phyloP scores from a whole-genome alignment of 805 yeast species.

The Myxozyma udenii region DNA sequence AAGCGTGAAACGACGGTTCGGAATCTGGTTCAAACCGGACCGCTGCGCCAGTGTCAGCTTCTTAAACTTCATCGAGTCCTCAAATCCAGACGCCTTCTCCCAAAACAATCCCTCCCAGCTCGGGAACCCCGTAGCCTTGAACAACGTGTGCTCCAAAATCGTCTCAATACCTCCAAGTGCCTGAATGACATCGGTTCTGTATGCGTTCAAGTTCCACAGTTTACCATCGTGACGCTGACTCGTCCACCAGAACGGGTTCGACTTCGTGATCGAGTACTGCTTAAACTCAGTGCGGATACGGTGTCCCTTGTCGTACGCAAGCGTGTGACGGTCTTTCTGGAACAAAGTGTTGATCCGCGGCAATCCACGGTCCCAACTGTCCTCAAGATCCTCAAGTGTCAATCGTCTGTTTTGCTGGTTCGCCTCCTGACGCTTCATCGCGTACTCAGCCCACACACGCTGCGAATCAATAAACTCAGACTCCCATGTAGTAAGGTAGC shows the following conservation, averaged over 20 bases:
- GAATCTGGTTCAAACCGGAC: slow-evolving; percentile 94
- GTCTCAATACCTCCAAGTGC: slow-evolving; percentile 97
- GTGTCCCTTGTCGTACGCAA: slow-evolving; percentile 94
- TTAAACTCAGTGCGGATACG: slow-evolving; percentile 76
- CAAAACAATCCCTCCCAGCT: slow-evolving; percentile 99
- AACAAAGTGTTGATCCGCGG: slow-evolving; percentile 94
- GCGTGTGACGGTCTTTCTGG: slow-evolving; percentile 90
- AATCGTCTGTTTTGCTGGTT: slow-evolving; percentile 77
- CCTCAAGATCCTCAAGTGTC: slow-evolving; percentile 90
- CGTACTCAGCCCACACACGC: slow-evolving; percentile 97
- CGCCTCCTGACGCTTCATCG: slow-evolving; percentile 84
- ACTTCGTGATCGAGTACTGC: slow-evolving; percentile 65
- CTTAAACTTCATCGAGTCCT: slow-evolving; percentile 90
- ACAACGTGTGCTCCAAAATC: slow-evolving; percentile 87
- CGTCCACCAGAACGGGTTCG: slow-evolving; percentile 97
- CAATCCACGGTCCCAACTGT: slow-evolving; percentile 93
- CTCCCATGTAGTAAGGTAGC: slow-evolving; percentile 95
- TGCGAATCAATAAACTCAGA: slow-evolving; percentile 91
- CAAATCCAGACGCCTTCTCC: slow-evolving; percentile 98
- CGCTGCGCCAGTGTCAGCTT: slow-evolving; percentile 96
- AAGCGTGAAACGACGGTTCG: slow-evolving; percentile 91
- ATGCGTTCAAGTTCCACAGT: slow-evolving; percentile 88
- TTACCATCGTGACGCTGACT: slow-evolving; percentile 90
- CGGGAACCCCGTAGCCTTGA: slow-evolving; percentile 95
- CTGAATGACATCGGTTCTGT: slow-evolving; percentile 93